A percentile compares a stretch with the other conserved stretches of the same genome.
Conservation (phyloP, 495 filamentous ascomycete species). For the Xylaria intraflava region DNA sequence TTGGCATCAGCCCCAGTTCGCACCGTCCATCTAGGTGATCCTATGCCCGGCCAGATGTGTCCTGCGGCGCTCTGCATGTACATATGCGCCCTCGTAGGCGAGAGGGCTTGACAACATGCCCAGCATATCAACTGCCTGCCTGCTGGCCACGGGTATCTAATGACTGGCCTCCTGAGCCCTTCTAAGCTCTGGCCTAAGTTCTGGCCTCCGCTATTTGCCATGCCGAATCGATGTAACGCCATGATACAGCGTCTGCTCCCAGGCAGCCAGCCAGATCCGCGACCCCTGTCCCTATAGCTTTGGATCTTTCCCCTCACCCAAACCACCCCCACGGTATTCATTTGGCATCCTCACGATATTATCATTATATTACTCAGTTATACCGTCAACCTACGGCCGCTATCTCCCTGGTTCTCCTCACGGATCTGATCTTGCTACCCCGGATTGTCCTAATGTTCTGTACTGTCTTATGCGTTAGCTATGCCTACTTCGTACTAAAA, state of each 20-base stretch:
- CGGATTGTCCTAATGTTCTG: slow-evolving; percentile 2
- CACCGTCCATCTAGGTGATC: too few species aligned
- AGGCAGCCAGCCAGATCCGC: neutral
- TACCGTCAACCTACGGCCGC: neutral
- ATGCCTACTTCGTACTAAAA: neutral
- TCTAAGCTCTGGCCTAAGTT: too few species aligned
- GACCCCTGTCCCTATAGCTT: slow-evolving; percentile 1
- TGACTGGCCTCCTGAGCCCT: too few species aligned
- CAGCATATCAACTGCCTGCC: too few species aligned
- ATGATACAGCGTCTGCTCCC: neutral
- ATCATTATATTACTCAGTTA: neutral
- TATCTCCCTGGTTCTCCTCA: neutral
- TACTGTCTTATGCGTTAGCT: neutral
- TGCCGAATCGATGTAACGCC: neutral
- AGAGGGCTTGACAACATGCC: too few species aligned
- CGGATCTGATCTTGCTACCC: neutral
- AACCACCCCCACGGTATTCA: slow-evolving; percentile 8
- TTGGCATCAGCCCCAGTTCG: too few species aligned
- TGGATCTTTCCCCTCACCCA: slow-evolving; percentile 3
- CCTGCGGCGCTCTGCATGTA: neutral
- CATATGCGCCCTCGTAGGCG: neutral
- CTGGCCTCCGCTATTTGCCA: too few species aligned
- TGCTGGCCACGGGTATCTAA: too few species aligned
- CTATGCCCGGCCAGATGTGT: too few species aligned
- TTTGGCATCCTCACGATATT: slow-evolving; percentile 1